Evolutionary conservation across 2,329 filamentous ascomycete species (phyloP).

Genomic region (Endoconidiophora laricicola): DNA sequence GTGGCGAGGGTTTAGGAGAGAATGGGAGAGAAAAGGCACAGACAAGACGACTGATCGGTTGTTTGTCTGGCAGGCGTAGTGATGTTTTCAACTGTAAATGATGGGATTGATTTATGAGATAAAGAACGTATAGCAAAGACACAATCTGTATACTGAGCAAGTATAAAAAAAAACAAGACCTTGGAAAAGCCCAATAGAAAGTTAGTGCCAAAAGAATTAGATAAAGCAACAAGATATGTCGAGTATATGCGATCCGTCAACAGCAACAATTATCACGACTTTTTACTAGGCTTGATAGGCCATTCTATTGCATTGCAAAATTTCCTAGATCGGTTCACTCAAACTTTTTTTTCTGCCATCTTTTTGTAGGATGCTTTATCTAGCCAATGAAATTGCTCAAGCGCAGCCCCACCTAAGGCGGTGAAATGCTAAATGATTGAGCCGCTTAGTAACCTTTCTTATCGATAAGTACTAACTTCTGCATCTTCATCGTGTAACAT

Average conservation of each 20-base stretch:
- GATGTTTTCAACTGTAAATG: neutral
- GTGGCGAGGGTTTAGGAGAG: neutral
- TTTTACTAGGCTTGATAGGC: neutral
- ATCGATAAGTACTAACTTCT: slow-evolving; percentile 1
- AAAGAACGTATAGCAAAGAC: neutral
- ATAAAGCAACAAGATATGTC: no score
- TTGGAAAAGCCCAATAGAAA: no score
- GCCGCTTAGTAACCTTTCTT: neutral
- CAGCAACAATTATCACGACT: neutral
- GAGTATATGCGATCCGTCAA: no score
- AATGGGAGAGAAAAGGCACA: neutral
- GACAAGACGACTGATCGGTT: neutral
- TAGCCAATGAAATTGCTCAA: slow-evolving; percentile 4
- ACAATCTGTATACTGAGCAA: no score
- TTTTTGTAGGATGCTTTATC: slow-evolving; percentile 1
- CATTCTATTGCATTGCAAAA: slow-evolving; percentile 5
- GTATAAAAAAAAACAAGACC: no score
- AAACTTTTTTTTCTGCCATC: slow-evolving; percentile 15
- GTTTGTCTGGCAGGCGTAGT: no score
- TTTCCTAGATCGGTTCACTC: slow-evolving; percentile 10
- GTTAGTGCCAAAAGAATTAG: no score
- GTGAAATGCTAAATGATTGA: neutral
- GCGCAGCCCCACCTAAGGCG: slow-evolving; percentile 5
- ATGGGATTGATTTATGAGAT: neutral
- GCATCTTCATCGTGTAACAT: no score